Conservation (phyloP, 495 filamentous ascomycete genomes). For the Collariella sp. region DNA sequence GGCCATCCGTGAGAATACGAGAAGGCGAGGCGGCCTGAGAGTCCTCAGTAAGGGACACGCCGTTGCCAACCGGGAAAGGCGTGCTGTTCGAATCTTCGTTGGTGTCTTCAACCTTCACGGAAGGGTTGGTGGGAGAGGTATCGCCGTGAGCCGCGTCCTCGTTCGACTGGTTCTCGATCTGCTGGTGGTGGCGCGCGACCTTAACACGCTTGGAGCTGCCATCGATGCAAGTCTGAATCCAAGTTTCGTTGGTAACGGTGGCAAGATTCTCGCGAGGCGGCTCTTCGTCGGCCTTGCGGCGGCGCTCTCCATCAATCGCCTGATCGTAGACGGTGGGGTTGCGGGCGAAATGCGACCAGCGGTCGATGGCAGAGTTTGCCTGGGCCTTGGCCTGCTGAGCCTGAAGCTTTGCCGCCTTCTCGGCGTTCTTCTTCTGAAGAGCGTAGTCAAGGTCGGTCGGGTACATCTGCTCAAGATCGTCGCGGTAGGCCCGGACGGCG, state of each 20-base stretch:
- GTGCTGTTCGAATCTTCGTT: background rate
- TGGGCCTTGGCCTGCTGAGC: background rate
- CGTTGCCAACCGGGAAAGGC: background rate
- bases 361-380: constrained; percentile 1
- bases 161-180: constrained; percentile 8
- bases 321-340: constrained; percentile 18
- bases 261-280: constrained; percentile 2
- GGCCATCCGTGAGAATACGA: constrained; percentile 4
- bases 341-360: constrained; percentile 19
- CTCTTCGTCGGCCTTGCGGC: constrained; percentile 25
- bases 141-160: background rate
- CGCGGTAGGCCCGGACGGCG: constrained; percentile 57
- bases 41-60: background rate
- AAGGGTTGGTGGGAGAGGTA: background rate
- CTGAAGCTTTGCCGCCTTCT: constrained; percentile 5
- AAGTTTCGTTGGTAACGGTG: constrained; percentile 20
- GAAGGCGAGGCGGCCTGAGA: background rate
- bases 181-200: constrained; percentile 26
- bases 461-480: constrained; percentile 74
- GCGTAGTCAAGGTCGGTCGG: constrained; percentile 56
- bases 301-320: constrained; percentile 17
- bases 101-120: background rate
- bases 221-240: constrained; percentile 25
- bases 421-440: constrained; percentile 19
- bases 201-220: constrained; percentile 34